These are phyloP conservation scores for Lipomyces yarrowii DNA, from an alignment of 1,139 yeast genomes.

Conservation along the genomic window DNA sequence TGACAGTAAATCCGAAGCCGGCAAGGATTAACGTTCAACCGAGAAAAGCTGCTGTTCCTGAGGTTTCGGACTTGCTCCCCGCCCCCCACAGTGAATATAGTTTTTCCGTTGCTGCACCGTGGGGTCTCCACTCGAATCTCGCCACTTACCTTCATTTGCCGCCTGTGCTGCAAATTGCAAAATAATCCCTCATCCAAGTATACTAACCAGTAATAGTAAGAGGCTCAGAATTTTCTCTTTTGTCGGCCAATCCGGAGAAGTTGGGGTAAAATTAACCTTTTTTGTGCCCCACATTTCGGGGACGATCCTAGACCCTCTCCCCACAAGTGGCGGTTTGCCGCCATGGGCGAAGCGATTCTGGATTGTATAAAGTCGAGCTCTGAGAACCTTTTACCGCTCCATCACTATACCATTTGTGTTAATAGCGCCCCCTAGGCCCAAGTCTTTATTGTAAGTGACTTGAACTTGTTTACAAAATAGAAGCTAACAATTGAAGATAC, in stretches of 20 bases:
- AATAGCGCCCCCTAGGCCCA: neutral
- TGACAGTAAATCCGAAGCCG: neutral
- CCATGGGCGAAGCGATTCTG: neutral
- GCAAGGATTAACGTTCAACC: neutral
- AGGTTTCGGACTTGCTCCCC: neutral
- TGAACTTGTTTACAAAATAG: neutral
- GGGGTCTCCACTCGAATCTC: neutral
- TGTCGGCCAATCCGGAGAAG: neutral
- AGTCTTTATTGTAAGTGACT: neutral
- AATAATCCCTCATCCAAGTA: neutral
- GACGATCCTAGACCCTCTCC: neutral
- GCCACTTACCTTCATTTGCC: neutral
- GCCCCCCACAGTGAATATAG: neutral
- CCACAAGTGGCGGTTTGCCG: neutral
- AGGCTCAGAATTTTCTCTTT: neutral
- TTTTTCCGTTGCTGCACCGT: neutral
- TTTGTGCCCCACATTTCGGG: neutral
- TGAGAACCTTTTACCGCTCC: neutral
- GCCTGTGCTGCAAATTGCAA: neutral
- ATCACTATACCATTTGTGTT: neutral
- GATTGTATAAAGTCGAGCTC: neutral
- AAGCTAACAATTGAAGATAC: neutral
- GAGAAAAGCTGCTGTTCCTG: neutral
- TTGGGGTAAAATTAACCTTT: neutral
- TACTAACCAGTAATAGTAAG: constrained; percentile 15